phyloP scores from a whole-genome alignment of 495 filamentous ascomycete genomes.

The Copromyces sp. region DNA sequence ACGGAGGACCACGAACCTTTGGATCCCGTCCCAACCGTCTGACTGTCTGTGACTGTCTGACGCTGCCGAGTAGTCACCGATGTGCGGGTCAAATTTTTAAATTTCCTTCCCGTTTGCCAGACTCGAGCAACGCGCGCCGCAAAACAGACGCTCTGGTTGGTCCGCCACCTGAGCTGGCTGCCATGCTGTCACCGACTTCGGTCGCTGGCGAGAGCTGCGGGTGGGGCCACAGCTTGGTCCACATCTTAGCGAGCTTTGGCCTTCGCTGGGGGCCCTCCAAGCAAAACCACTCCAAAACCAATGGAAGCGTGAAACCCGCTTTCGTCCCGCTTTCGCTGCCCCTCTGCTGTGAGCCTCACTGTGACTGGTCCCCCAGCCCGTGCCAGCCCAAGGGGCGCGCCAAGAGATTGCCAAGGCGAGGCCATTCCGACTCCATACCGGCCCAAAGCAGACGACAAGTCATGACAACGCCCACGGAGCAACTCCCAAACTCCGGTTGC shows the following conservation, averaged over 20 bases:
- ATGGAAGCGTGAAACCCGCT: neutral
- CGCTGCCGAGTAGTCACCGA: slow-evolving; percentile 5
- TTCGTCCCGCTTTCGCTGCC: neutral
- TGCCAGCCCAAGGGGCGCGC: neutral
- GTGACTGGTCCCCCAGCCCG: neutral
- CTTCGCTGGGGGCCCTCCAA: neutral
- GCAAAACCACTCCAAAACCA: neutral
- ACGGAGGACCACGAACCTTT: neutral
- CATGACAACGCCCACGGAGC: neutral
- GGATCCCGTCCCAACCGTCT: slow-evolving; percentile 18
- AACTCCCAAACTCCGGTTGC: neutral
- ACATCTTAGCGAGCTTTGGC: neutral
- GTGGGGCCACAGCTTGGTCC: slow-evolving; percentile 1
- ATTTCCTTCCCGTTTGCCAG: slow-evolving; percentile 11
- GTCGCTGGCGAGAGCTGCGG: slow-evolving; percentile 10
- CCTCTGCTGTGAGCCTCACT: neutral
- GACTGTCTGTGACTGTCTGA: slow-evolving; percentile 3
- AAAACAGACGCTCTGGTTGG: neutral
- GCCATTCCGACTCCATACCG: neutral
- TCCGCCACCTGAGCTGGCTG: neutral
- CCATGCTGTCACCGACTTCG: neutral
- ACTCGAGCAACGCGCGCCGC: neutral
- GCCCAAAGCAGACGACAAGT: neutral
- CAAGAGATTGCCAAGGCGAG: neutral
- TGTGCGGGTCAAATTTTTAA: slow-evolving; percentile 20